Conservation (phyloP, 129 eudicot species). For the Pseudognaphalium luteoalbum region DNA sequence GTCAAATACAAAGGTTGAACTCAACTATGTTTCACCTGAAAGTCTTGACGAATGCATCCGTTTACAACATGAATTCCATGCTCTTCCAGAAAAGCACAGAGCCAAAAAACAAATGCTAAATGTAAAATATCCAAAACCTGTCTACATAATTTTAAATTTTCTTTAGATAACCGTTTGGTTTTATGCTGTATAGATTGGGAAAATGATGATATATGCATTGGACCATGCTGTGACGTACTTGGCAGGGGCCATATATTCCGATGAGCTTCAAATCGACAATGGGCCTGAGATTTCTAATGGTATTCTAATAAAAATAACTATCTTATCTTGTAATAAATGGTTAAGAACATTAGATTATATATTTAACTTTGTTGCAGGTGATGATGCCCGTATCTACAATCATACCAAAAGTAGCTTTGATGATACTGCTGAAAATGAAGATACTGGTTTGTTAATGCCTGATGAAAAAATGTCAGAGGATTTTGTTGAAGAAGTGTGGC, state of each 20-base stretch:
- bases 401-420: background rate
- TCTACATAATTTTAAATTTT: background rate
- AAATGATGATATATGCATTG: slow-evolving; percentile 21
- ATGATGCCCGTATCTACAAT: background rate
- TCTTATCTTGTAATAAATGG: background rate
- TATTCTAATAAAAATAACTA: background rate
- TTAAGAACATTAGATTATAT: background rate
- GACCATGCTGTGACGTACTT: slow-evolving; percentile 1
- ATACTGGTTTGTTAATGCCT: background rate
- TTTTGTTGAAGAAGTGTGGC: background rate
- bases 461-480: background rate
- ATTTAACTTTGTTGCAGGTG: background rate
- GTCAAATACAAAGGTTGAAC: slow-evolving; percentile 22
- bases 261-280: background rate
- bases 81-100: background rate
- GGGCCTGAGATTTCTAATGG: background rate
- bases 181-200: slow-evolving; percentile 11
- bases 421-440: background rate
- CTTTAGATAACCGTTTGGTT: background rate
- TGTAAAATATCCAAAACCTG: slow-evolving; percentile 5
- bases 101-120: slow-evolving; percentile 4
- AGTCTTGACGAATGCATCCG: background rate
- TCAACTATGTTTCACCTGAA: slow-evolving; percentile 18
- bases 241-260: background rate
- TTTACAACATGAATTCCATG: slow-evolving; percentile 5